Percentiles rank a stretch among this genome's conserved stretches.
phyloP scores from a whole-genome alignment of 192 early-diverging fungal genomes.

The Coemansia sp. region DNA sequence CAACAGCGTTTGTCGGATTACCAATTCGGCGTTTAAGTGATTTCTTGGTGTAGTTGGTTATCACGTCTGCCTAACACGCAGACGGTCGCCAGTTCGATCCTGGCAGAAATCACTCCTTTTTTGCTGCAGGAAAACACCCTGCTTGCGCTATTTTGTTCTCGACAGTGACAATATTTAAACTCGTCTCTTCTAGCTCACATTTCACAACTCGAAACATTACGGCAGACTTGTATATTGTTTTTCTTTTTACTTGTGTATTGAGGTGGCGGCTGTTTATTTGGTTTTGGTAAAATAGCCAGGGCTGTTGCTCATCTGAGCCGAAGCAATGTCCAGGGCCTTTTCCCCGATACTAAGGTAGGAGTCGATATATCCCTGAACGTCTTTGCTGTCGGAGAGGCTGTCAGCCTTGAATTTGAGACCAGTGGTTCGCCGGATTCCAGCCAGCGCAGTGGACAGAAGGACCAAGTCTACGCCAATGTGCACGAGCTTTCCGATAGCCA shows the following conservation, averaged over 20 bases:
- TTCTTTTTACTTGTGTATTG: neutral
- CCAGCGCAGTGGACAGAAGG: slow-evolving; percentile 38
- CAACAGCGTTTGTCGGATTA: neutral
- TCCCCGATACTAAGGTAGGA: slow-evolving; percentile 35
- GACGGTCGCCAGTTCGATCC: slow-evolving; percentile 13
- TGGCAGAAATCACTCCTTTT: slow-evolving; percentile 9
- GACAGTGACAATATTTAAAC: neutral
- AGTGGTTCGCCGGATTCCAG: slow-evolving; percentile 42
- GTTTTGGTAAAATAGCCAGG: slow-evolving; percentile 26
- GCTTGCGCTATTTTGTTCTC: neutral
- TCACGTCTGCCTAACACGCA: slow-evolving; percentile 15
- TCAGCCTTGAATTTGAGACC: slow-evolving; percentile 36
- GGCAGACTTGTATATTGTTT: neutral
- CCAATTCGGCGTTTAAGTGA: neutral
- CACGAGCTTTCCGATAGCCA: slow-evolving; percentile 32
- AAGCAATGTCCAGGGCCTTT: slow-evolving; percentile 26
- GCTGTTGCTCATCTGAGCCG: slow-evolving; percentile 21
- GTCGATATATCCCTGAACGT: slow-evolving; percentile 32
- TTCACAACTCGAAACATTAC: neutral
- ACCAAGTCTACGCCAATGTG: slow-evolving; percentile 47
- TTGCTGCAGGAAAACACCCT: too few relatives aligned
- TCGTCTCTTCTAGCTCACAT: neutral
- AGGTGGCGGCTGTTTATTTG: neutral
- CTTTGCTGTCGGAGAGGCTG: slow-evolving; percentile 30
- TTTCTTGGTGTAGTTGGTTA: slow-evolving; percentile 14